Evolutionary conservation across 2,329 filamentous ascomycete genomes (phyloP).

Genomic region (Alternaria longipes): DNA sequence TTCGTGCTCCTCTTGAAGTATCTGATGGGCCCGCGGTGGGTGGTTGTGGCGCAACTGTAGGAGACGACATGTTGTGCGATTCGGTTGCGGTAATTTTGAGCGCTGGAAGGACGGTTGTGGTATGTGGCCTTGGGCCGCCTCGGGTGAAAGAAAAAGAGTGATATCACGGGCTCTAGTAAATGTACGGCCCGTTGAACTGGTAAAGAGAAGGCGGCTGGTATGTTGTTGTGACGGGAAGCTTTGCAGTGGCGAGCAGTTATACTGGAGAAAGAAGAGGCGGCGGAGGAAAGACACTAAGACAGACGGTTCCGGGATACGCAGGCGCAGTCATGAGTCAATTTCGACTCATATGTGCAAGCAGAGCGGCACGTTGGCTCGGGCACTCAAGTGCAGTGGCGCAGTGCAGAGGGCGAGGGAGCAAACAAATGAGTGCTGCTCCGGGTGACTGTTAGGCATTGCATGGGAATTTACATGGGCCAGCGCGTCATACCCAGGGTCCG

Average conservation of each 20-base stretch:
- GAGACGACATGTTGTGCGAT: conserved; percentile 33
- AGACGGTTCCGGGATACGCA: conserved; percentile 10
- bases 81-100: conserved; percentile 1
- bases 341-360: conserved; percentile 16
- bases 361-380: conserved; percentile 8
- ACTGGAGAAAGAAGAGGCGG: neutral
- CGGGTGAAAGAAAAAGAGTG: conserved; percentile 4
- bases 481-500: conserved; percentile 39
- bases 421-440: neutral
- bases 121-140: conserved; percentile 1
- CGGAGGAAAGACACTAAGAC: conserved; percentile 10
- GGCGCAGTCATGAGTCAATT: conserved; percentile 20
- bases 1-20: conserved; percentile 26
- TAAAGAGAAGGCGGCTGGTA: conserved; percentile 17
- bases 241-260: conserved; percentile 34
- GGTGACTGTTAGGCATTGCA: conserved; percentile 11
- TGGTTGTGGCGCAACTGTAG: conserved; percentile 23
- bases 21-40: conserved; percentile 19
- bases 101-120: conserved; percentile 6
- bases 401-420: neutral
- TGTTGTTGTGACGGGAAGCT: neutral
- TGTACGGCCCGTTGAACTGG: conserved; percentile 43
- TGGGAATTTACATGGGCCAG: conserved; percentile 26
- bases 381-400: conserved; percentile 19
- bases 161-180: conserved; percentile 37